Base-by-base conservation (phyloP, 2,329 filamentous ascomycete genomes). In the Aquanectria penicillioides region DNA sequence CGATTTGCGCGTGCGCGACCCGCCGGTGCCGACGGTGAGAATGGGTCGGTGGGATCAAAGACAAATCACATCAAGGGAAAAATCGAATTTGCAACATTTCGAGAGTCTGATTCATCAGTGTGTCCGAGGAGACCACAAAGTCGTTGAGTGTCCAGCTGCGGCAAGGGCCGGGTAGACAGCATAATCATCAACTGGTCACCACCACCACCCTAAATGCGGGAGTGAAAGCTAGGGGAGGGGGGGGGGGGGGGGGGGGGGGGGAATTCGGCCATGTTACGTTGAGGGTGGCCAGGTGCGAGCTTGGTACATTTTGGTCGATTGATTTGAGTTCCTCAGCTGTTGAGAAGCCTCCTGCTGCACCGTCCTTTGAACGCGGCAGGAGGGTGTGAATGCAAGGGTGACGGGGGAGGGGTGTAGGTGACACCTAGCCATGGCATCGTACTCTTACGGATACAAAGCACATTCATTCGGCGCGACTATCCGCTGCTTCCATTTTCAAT, bases 261-360 rank as follows among this genome's bases (percentile, higher is more conserved):
- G n/a, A n/a, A n/a, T n/a, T n/a, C 33, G 17, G 23, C 48, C 36
- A 53, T 66, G 58, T 53, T 61, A 66, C 58, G 59, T 66, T 67
- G 40, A 61, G 37, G 41, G 11, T 46, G 31, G 26, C 36, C 38
- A 26, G 41, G 46, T 37, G 37, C 49, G 36, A 29, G 28, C 28
- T 36, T 50, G n/a, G 26, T 29, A 40, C 18, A 28, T 12, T 40
- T 10, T 20, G 43, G 17, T 17, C 8, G 15, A 10, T 28, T 23
- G 5, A 23, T 25, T 36, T 37, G 18, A 26, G 10, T 55, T 34
- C 20, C 26, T 26, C 26, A 55, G n/a, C 41, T 54, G n/a, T 37
- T 47, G 43, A 34, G 43, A n/a, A n/a, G n/a, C n/a, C n/a, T n/a
- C n/a, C n/a, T n/a, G n/a, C n/a, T n/a, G n/a, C n/a, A n/a, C n/a